Conservation (phyloP, 768 basidiomycete genomes). For the Lactarius akahatsu region DNA sequence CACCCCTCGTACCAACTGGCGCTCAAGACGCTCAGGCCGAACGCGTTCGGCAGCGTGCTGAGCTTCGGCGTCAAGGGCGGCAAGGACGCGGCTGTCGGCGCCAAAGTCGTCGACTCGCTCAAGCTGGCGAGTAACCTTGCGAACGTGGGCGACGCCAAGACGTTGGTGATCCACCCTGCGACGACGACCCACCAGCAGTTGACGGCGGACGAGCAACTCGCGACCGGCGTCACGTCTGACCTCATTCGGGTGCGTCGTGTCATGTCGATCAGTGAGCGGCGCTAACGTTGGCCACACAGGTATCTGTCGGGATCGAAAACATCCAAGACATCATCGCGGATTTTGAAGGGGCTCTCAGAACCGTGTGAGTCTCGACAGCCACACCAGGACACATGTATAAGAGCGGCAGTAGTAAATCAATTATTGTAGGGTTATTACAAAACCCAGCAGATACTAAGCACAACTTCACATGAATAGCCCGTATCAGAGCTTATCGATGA, state of each 20-base stretch:
- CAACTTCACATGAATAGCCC: too few species aligned
- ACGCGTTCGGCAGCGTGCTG: slow-evolving; percentile 68
- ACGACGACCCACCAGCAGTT: slow-evolving; percentile 77
- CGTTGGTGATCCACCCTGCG: slow-evolving; percentile 75
- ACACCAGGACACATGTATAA: neutral
- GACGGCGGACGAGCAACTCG: slow-evolving; percentile 54
- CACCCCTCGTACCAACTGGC: slow-evolving; percentile 65
- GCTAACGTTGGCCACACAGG: slow-evolving; percentile 31
- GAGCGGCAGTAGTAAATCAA: neutral
- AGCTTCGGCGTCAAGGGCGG: slow-evolving; percentile 75
- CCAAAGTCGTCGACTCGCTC: slow-evolving; percentile 66
- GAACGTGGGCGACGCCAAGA: slow-evolving; percentile 77
- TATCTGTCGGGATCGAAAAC: slow-evolving; percentile 44
- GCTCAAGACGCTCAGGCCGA: slow-evolving; percentile 52
- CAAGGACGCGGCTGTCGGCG: slow-evolving; percentile 42
- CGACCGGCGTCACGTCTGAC: slow-evolving; percentile 71
- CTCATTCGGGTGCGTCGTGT: slow-evolving; percentile 58
- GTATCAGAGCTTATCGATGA: too few species aligned
- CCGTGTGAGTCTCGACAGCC: slow-evolving; percentile 14
- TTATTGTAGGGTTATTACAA: neutral
- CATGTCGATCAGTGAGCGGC: neutral
- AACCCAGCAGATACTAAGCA: neutral
- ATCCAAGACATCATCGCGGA: slow-evolving; percentile 47
- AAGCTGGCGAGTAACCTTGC: slow-evolving; percentile 73
- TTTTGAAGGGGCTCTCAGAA: slow-evolving; percentile 41